These are phyloP conservation scores for Centella asiatica DNA, from an alignment of 129 eudicot species.

Conservation along the genomic window DNA sequence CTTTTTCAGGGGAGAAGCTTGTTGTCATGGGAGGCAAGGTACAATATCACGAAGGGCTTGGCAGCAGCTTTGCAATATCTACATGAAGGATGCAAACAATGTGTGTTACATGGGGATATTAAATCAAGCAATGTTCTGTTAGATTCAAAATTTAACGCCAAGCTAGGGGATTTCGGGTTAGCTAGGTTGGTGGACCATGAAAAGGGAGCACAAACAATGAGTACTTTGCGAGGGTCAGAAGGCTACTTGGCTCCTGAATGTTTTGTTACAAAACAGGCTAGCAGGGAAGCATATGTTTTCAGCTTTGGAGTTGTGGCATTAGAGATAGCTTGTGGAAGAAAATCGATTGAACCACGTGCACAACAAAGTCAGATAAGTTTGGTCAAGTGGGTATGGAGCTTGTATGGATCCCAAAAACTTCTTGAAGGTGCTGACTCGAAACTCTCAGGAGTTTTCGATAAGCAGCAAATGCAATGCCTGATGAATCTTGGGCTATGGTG, in stretches of 20 bases:
- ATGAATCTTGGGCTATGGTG: slow-evolving; percentile 32
- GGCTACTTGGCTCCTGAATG: slow-evolving; percentile 38
- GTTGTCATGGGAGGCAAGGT: slow-evolving; percentile 19
- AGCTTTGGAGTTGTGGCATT: slow-evolving; percentile 29
- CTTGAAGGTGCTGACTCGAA: slow-evolving; percentile 24
- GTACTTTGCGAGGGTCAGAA: slow-evolving; percentile 19
- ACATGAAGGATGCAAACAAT: slow-evolving; percentile 26
- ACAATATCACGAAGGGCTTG: slow-evolving; percentile 11
- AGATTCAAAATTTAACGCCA: slow-evolving; percentile 25
- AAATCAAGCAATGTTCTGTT: slow-evolving; percentile 34
- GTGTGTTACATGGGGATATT: slow-evolving; percentile 18
- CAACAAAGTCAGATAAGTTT: not conserved
- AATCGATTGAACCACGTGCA: slow-evolving; percentile 3
- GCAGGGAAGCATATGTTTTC: slow-evolving; percentile 30
- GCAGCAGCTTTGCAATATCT: slow-evolving; percentile 22
- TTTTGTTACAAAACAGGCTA: slow-evolving; percentile 16
- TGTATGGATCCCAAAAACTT: slow-evolving; percentile 19
- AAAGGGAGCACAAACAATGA: slow-evolving; percentile 19
- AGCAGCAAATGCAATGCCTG: slow-evolving; percentile 15
- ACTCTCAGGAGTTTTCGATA: slow-evolving; percentile 9
- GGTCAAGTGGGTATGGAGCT: slow-evolving; percentile 15
- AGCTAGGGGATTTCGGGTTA: slow-evolving; percentile 33
- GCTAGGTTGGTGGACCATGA: slow-evolving; percentile 29
- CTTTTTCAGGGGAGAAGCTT: slow-evolving; percentile 14
- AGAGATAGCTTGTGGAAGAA: slow-evolving; percentile 23